A percentile compares a stretch with the other conserved stretches of the same genome.
Conservation (phyloP, 2,329 filamentous ascomycete genomes). For the Hypoxylon sp. region DNA sequence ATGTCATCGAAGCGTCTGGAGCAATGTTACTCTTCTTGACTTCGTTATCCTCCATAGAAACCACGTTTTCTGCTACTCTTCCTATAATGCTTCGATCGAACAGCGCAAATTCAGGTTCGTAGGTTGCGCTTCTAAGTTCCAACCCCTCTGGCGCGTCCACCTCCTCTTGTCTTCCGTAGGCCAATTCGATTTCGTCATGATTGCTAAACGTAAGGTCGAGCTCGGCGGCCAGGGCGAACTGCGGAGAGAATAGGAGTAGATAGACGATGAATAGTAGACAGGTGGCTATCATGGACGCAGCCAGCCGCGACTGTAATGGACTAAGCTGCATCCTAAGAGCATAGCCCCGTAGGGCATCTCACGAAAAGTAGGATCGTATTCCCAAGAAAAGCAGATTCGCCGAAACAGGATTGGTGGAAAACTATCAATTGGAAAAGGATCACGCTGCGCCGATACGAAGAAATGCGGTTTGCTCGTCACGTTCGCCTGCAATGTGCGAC, state of each 20-base stretch:
- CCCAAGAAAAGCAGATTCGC: constrained; percentile 17
- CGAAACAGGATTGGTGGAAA: constrained; percentile 6
- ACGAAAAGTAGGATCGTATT: constrained; percentile 32
- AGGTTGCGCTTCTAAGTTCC: constrained; percentile 48
- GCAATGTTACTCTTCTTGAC: constrained; percentile 66
- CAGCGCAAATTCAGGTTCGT: constrained; percentile 68
- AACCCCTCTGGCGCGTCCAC: constrained; percentile 33
- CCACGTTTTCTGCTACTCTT: constrained; percentile 62
- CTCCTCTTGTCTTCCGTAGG: constrained; percentile 34
- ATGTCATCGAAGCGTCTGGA: constrained; percentile 69
- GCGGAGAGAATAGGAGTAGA: constrained; percentile 65
- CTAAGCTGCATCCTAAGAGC: constrained; percentile 65
- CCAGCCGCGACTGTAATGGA: constrained; percentile 76
- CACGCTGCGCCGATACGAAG: constrained; percentile 23
- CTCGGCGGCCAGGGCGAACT: constrained; percentile 70
- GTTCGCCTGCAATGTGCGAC: constrained; percentile 14
- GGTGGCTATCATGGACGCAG: constrained; percentile 70
- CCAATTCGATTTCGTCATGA: constrained; percentile 31
- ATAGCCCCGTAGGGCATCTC: constrained; percentile 53
- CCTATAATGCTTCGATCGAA: constrained; percentile 72
- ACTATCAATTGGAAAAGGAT: constrained; percentile 27
- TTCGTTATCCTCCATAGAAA: constrained; percentile 70
- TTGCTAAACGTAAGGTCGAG: constrained; percentile 39
- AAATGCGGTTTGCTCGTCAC: constrained; percentile 13
- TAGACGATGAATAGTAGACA: constrained; percentile 68